Evolutionary conservation across 306 rosid species (phyloP).

Genomic region (Medicago truncatula): MtrunA17r5.0-ANR NC_053042.1:53618501-53619000

Average conservation of each 20-base stretch:
- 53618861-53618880: no score
- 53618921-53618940: no score
- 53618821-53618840: no score
- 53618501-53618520: slow-evolving; percentile 70
- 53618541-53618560: slow-evolving; percentile 61
- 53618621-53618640: slow-evolving; percentile 18
- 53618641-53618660: not conserved
- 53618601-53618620: not conserved
- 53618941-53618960: no score
- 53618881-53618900: no score
- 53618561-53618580: slow-evolving; percentile 66
- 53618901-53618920: no score
- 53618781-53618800: not conserved
- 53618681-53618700: slow-evolving; percentile 32
- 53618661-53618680: slow-evolving; percentile 26
- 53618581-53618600: slow-evolving; percentile 80
- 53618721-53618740: slow-evolving; percentile 81
- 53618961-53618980: no score
- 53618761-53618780: not conserved
- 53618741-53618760: slow-evolving; percentile 52
- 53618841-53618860: no score
- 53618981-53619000: no score
- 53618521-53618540: slow-evolving; percentile 67
- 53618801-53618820: no score
- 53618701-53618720: slow-evolving; percentile 67